These are phyloP conservation scores for Aschersonia sp. DNA, from an alignment of 2,329 filamentous ascomycete genomes.

Conservation along the genomic window DNA sequence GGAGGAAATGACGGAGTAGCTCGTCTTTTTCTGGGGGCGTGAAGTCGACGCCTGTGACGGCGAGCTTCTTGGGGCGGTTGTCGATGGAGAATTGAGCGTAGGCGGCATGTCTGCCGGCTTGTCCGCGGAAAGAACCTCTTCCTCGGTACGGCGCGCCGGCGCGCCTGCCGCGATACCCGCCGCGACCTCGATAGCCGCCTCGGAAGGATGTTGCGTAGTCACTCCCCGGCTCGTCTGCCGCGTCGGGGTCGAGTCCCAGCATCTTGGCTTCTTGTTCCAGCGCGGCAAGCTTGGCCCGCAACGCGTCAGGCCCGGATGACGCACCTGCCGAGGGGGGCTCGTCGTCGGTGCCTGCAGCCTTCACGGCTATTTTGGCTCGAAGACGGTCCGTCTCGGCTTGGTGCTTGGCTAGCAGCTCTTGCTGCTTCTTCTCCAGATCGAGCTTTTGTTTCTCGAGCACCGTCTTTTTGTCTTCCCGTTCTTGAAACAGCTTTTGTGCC, in stretches of 20 bases:
- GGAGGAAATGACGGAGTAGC: conserved; percentile 53
- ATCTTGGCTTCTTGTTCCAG: conserved; percentile 59
- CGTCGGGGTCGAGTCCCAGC: conserved; percentile 50
- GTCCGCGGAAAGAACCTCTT: conserved; percentile 25
- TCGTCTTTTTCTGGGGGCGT: conserved; percentile 51
- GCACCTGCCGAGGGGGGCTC: conserved; percentile 6
- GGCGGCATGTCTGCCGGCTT: conserved; percentile 34
- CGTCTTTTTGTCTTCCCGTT: conserved; percentile 46
- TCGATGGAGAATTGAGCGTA: conserved; percentile 57
- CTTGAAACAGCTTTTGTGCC: conserved; percentile 54
- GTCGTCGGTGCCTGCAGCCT: conserved; percentile 13
- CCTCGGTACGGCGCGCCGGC: conserved; percentile 19
- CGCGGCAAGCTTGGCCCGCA: conserved; percentile 60
- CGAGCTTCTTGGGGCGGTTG: conserved; percentile 57
- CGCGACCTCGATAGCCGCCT: conserved; percentile 24
- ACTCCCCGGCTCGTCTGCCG: conserved; percentile 25
- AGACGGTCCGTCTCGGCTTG: conserved; percentile 53
- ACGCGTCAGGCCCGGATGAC: conserved; percentile 41
- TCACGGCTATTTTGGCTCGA: conserved; percentile 32
- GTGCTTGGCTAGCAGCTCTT: conserved; percentile 47
- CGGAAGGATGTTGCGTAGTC: conserved; percentile 8
- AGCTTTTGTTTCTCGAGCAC: conserved; percentile 48
- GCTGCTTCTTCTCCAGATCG: conserved; percentile 51
- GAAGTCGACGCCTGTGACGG: conserved; percentile 49
- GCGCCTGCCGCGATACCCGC: conserved; percentile 14